phyloP scores from a whole-genome alignment of 73 alveolate species.

The Paramecium biaurelia region DNA sequence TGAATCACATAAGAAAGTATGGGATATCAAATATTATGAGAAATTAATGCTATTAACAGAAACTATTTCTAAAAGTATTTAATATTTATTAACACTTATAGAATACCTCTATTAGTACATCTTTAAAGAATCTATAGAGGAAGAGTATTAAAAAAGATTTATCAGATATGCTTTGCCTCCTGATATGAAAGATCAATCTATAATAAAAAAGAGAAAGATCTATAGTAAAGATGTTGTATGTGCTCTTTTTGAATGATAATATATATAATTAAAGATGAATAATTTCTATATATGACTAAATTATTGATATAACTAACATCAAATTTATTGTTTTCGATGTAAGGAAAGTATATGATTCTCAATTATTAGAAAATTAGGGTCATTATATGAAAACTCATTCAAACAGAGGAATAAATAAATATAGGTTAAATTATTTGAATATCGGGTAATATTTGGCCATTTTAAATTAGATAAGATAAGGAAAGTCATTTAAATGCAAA shows the following conservation, averaged over 20 bases:
- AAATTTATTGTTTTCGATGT: not conserved
- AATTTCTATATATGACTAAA: not conserved
- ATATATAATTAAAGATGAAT: not conserved
- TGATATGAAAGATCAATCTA: not conserved
- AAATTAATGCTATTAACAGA: conserved; percentile 2
- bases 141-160: not conserved
- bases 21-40: conserved; percentile 44
- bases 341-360: not conserved
- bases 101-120: not conserved
- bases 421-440: not conserved
- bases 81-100: not conserved
- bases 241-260: conserved; percentile 22
- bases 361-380: too few relatives aligned
- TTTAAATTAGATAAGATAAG: not conserved
- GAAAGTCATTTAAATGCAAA: not conserved
- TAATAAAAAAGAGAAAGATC: not conserved
- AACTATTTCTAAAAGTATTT: not conserved
- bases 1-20: not conserved
- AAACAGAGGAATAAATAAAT: not conserved
- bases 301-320: not conserved
- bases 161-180: not conserved
- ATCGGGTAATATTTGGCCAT: not conserved
- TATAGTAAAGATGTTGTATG: conserved; percentile 14
- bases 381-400: not conserved
- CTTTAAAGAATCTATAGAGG: not conserved